Percentiles rank a stretch among this genome's conserved stretches.
These are phyloP conservation scores for Dryas octopetala DNA, from an alignment of 306 rosid genomes.

Conservation along the genomic window DNA sequence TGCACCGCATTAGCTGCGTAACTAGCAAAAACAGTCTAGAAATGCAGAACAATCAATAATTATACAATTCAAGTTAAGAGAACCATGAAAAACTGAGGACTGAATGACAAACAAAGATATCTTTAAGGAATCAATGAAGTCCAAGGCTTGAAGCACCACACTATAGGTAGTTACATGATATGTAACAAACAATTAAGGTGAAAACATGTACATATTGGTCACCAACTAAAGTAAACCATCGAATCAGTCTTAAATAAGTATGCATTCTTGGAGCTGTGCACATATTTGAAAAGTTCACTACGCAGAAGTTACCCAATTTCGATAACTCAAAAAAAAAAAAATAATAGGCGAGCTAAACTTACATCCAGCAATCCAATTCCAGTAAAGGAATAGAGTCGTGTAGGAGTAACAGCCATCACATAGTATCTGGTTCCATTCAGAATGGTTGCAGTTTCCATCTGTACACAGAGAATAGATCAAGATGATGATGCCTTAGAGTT, in stretches of 20 bases:
- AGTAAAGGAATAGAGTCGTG: slow-evolving; percentile 86
- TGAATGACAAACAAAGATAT: not conserved
- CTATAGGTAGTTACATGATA: not conserved
- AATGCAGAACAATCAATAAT: slow-evolving; percentile 32
- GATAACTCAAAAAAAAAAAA: not conserved
- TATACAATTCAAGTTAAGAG: slow-evolving; percentile 23
- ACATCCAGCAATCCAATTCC: slow-evolving; percentile 85
- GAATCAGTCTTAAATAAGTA: not conserved
- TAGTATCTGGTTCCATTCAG: slow-evolving; percentile 84
- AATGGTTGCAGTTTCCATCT: slow-evolving; percentile 87
- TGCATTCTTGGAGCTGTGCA: not conserved
- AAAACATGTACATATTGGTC: not conserved
- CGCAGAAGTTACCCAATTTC: not conserved
- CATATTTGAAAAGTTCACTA: slow-evolving; percentile 1
- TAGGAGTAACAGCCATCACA: slow-evolving; percentile 96
- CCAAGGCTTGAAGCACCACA: not conserved
- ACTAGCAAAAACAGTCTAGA: slow-evolving; percentile 78
- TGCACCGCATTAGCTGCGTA: slow-evolving; percentile 80
- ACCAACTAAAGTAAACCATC: not conserved
- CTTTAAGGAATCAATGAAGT: not conserved
- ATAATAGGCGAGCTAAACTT: slow-evolving; percentile 34
- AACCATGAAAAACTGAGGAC: slow-evolving; percentile 15
- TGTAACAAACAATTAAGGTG: too few species aligned
- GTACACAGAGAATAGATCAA: slow-evolving; percentile 35
- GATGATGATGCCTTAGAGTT: slow-evolving; percentile 21